Percentiles rank a stretch among this genome's conserved stretches.
These are phyloP conservation scores for Monosporascus sp. DNA, from an alignment of 2,329 filamentous ascomycete genomes.

Conservation along the genomic window DNA sequence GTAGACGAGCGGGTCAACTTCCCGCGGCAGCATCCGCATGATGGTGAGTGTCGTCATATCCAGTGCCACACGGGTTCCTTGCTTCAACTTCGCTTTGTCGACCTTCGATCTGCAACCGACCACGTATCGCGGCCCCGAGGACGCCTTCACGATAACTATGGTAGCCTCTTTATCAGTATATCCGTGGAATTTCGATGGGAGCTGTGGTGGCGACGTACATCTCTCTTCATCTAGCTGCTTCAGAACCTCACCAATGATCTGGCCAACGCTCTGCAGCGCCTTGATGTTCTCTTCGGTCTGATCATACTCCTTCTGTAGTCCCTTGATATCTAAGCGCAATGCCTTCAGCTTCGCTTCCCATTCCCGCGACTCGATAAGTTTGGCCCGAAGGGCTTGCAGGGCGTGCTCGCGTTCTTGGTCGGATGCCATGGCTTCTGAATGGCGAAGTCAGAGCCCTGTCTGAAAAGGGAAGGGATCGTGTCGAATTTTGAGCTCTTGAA, in stretches of 20 bases:
- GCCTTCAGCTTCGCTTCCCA: constrained; percentile 98
- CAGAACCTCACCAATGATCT: constrained; percentile 98
- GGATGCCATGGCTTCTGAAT: constrained; percentile 37
- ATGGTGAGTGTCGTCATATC: constrained; percentile 99
- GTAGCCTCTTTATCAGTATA: background rate
- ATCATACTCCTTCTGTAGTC: constrained; percentile 89
- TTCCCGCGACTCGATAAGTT: constrained; percentile 90
- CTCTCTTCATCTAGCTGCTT: constrained; percentile 98
- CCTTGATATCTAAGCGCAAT: constrained; percentile 92
- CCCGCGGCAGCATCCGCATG: constrained; percentile 98
- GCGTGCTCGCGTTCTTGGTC: constrained; percentile 62
- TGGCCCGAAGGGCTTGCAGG: constrained; percentile 71
- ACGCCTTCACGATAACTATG: constrained; percentile 95
- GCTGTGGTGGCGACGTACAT: constrained; percentile 56
- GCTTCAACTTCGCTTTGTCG: constrained; percentile 94
- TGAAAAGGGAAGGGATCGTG: background rate
- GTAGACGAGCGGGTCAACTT: constrained; percentile 97
- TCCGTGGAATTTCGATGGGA: background rate
- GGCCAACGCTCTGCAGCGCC: constrained; percentile 94
- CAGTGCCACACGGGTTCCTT: constrained; percentile 93
- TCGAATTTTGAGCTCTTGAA: background rate
- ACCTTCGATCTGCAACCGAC: constrained; percentile 98
- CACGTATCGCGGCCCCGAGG: constrained; percentile 93
- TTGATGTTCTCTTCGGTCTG: constrained; percentile 99
- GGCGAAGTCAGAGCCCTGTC: constrained; percentile 5